Percentiles rank a stretch among this genome's conserved stretches.
Evolutionary conservation across 2,329 filamentous ascomycete species (phyloP).

Genomic region (Fulvia fulva): DNA sequence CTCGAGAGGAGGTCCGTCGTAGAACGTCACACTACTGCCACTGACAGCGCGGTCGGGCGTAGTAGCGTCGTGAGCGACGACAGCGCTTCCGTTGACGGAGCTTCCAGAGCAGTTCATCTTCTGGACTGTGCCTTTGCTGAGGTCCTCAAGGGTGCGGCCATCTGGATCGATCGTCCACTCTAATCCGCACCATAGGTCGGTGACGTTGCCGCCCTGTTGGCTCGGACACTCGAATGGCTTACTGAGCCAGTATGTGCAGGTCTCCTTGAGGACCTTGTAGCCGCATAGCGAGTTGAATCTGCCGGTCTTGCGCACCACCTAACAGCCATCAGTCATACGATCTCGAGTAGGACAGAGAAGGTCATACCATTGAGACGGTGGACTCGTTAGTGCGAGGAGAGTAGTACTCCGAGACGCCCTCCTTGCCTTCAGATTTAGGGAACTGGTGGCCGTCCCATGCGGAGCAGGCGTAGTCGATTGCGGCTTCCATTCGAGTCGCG

Average conservation of each 20-base stretch:
- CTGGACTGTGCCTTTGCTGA: background rate
- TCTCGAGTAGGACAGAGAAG: background rate
- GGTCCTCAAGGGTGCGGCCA: background rate
- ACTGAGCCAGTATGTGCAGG: background rate
- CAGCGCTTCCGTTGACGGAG: background rate
- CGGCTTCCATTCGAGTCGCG: background rate
- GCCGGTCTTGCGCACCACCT: background rate
- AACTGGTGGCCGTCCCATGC: background rate
- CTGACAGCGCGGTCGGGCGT: background rate
- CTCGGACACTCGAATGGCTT: background rate
- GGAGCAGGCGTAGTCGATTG: background rate
- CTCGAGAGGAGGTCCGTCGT: background rate
- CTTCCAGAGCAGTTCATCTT: background rate
- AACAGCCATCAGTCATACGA: background rate
- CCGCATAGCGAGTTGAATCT: background rate
- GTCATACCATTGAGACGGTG: background rate
- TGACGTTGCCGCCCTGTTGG: conserved; percentile 4
- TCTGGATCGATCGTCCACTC: background rate
- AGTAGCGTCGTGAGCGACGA: background rate
- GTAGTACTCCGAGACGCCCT: background rate
- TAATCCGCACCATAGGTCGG: background rate
- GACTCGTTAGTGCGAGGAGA: background rate
- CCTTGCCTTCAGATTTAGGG: background rate
- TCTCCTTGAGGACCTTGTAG: background rate
- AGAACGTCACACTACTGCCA: background rate